phyloP scores from a whole-genome alignment of 2,329 filamentous ascomycete genomes.

The Fusarium torreyae region DNA sequence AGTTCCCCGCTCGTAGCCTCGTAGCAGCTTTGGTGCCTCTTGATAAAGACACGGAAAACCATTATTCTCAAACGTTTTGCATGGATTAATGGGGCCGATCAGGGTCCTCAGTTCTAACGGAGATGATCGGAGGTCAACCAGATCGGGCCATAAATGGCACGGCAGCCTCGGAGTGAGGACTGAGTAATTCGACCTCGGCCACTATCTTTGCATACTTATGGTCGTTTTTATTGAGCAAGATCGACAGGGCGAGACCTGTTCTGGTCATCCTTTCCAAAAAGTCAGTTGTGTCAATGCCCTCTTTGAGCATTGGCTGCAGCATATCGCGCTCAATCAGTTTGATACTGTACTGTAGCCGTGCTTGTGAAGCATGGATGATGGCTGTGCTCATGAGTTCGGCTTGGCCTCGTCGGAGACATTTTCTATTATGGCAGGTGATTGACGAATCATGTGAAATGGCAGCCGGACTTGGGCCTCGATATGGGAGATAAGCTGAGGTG shows the following conservation, averaged over 20 bases:
- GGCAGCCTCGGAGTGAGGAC: constrained; percentile 18
- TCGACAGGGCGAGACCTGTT: constrained; percentile 8
- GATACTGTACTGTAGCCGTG: neutral
- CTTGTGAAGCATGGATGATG: too few relatives aligned
- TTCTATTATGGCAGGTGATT: constrained; percentile 33
- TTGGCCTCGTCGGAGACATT: constrained; percentile 8
- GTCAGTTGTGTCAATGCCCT: constrained; percentile 4
- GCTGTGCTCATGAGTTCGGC: constrained; percentile 8
- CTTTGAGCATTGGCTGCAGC: constrained; percentile 11
- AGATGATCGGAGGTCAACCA: constrained; percentile 13
- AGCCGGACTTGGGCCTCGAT: constrained; percentile 18
- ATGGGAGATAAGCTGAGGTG: constrained; percentile 1
- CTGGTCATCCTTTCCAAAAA: constrained; percentile 12
- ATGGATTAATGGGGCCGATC: neutral
- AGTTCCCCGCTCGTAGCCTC: neutral
- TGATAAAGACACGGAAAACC: neutral
- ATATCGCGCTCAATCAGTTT: constrained; percentile 7
- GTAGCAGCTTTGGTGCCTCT: too few relatives aligned
- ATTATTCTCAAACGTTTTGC: neutral
- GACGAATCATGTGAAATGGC: constrained; percentile 8
- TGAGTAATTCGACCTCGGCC: constrained; percentile 6
- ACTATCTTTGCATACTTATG: constrained; percentile 10
- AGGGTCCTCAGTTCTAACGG: neutral
- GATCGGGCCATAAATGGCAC: constrained; percentile 26
- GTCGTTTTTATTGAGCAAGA: constrained; percentile 9